Evolutionary conservation across 495 filamentous ascomycete genomes (phyloP), one percentile per base, ranked within the genome.

Genomic region (Lasiosphaeria ovina): DNA sequence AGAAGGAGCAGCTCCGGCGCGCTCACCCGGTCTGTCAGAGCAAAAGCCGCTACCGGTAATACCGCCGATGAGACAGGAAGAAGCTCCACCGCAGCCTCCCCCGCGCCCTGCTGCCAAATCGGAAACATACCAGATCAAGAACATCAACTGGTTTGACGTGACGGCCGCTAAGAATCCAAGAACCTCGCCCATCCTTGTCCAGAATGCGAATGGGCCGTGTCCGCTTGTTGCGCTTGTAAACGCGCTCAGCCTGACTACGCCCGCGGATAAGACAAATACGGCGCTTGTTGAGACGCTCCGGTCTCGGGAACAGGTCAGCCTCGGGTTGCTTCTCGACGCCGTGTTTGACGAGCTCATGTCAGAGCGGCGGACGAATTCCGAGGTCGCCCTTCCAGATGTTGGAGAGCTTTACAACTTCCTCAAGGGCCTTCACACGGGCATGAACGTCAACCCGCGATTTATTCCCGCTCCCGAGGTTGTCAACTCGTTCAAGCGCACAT

Each of bases 381-480:
- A 79, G 32, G 72, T 68, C 6, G 62, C 65, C 14, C 78, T 97
- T 47, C 92, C 93, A 1, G 94, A 98, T 66, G 87, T 98, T 55
- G 79, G 86, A 45, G 92, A 95, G 48, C 79, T 98, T 1, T 93
- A 95, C 69, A 76, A 81, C 16, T 98, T 98, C 69, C 80, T 98
- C 8, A 83, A 93, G 34, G 90, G 90, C 49, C 79, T 98, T 3
- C 92, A 97, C 69, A 97, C 93, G 1, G 94, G 94, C 42, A 96
- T 98, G 93, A 98, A 98, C 67, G 94, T 97, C 50, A 98, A 98
- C 66, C 94, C 94, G 42, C 87, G 89, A 16, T 90, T 96, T 58
- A 81, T 91, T n/a, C 75, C 76, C 4, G 65, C 70, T 34, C 42
- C 73, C 11, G 68, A 78, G 12, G 73, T 75, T 57, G 54, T 77